phyloP scores from a whole-genome alignment of 2,329 filamentous ascomycete genomes.

The Sporothrix variecibatus region DNA sequence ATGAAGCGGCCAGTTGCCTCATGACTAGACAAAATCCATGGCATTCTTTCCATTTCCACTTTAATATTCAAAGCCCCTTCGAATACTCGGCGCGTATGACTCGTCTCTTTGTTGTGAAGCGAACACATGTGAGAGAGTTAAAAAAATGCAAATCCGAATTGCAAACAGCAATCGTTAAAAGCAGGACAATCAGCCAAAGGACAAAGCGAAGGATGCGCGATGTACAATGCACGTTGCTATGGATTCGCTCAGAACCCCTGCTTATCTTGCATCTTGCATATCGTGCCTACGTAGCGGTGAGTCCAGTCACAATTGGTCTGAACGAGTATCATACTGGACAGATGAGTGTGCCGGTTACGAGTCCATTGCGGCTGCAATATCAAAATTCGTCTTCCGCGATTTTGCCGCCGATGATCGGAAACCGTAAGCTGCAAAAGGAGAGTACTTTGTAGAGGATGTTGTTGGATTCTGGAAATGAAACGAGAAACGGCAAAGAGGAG shows the following conservation, averaged over 20 bases:
- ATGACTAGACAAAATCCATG: neutral
- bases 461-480: neutral
- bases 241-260: neutral
- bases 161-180: neutral
- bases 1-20: neutral
- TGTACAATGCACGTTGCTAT: neutral
- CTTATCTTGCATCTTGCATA: constrained; percentile 12
- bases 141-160: neutral
- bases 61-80: too few species aligned
- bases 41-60: neutral
- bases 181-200: neutral
- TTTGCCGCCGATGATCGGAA: neutral
- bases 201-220: neutral
- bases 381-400: neutral
- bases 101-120: neutral
- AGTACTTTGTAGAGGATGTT: neutral
- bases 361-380: neutral
- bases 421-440: neutral
- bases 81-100: neutral
- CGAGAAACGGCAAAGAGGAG: neutral
- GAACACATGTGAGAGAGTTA: too few species aligned
- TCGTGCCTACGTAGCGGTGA: constrained; percentile 13
- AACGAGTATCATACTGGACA: neutral
- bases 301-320: neutral
- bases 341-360: neutral